Conservation (phyloP, 2,329 filamentous ascomycete species). For the Aspergillus sp. region DNA sequence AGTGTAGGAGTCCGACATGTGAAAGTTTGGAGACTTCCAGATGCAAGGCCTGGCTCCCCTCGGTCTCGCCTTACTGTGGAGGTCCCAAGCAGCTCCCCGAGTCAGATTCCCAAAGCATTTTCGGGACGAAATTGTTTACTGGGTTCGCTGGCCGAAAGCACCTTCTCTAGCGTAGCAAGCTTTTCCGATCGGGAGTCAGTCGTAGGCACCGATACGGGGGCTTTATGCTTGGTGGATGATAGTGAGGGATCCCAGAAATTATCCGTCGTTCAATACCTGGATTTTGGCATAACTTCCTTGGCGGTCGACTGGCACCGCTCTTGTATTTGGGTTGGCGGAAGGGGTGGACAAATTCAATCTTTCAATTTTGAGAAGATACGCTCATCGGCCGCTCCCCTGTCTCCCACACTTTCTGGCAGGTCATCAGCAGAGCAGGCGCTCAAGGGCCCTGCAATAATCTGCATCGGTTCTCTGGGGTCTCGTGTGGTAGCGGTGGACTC, state of each 20-base stretch:
- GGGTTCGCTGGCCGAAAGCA: conserved; percentile 76
- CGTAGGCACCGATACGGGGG: conserved; percentile 82
- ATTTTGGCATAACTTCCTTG: conserved; percentile 69
- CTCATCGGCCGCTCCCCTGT: conserved; percentile 29
- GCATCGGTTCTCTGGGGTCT: conserved; percentile 67
- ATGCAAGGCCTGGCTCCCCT: conserved; percentile 61
- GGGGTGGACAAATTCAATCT: conserved; percentile 58
- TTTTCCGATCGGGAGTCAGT: conserved; percentile 75
- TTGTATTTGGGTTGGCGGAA: conserved; percentile 68
- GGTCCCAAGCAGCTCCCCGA: conserved; percentile 34
- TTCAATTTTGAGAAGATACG: conserved; percentile 46
- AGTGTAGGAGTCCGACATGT: conserved; percentile 81
- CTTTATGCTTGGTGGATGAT: conserved; percentile 86
- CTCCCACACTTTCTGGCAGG: conserved; percentile 27
- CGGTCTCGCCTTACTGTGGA: conserved; percentile 60
- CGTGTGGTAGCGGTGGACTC: conserved; percentile 75
- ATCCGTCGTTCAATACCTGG: conserved; percentile 64
- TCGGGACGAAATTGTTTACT: conserved; percentile 85
- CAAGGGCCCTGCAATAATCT: conserved; percentile 54
- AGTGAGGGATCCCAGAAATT: conserved; percentile 71
- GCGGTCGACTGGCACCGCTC: conserved; percentile 59
- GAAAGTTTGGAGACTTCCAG: conserved; percentile 88
- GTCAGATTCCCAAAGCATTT: conserved; percentile 66
- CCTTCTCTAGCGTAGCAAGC: conserved; percentile 74
- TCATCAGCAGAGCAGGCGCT: conserved; percentile 23